Evolutionary conservation across 208 protist genomes (phyloP).

Genomic region (Leishmania tarentolae): DNA sequence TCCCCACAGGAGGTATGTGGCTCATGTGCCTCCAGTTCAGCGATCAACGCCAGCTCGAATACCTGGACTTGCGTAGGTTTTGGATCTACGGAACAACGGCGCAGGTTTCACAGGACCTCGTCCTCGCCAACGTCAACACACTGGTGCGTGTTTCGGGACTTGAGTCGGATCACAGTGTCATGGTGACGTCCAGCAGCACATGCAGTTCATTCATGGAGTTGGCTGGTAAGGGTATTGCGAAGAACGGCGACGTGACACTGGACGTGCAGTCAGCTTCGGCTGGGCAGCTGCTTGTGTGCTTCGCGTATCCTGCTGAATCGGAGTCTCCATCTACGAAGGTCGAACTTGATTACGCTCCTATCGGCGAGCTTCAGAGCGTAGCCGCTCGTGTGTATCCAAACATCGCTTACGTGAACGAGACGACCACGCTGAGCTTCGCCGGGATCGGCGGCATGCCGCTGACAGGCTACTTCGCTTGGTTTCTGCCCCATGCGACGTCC

Average conservation of each 20-base stretch:
- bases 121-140: slow-evolving; percentile 27
- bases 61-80: slow-evolving; percentile 22
- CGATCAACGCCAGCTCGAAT: not conserved
- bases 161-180: slow-evolving; percentile 27
- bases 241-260: slow-evolving; percentile 19
- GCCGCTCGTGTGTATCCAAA: slow-evolving; percentile 15
- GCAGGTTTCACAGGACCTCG: slow-evolving; percentile 16
- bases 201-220: slow-evolving; percentile 8
- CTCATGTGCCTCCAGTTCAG: slow-evolving; percentile 34
- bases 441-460: not conserved
- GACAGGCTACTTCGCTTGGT: not conserved
- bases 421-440: slow-evolving; percentile 11
- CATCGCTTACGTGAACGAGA: slow-evolving; percentile 25
- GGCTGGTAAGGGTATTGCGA: slow-evolving; percentile 18
- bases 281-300: slow-evolving; percentile 39
- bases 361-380: slow-evolving; percentile 28
- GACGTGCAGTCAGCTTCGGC: slow-evolving; percentile 18
- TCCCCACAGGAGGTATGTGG: slow-evolving; percentile 31
- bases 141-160: slow-evolving; percentile 25
- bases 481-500: not conserved
- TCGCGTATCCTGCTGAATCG: slow-evolving; percentile 35
- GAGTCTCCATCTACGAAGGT: slow-evolving; percentile 10
- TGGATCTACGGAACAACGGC: slow-evolving; percentile 30
- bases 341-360: slow-evolving; percentile 20
- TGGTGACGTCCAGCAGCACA: slow-evolving; percentile 2